Evolutionary conservation across 177 flowering plant species (phyloP).

Genomic region (Vitis hybrid): DNA sequence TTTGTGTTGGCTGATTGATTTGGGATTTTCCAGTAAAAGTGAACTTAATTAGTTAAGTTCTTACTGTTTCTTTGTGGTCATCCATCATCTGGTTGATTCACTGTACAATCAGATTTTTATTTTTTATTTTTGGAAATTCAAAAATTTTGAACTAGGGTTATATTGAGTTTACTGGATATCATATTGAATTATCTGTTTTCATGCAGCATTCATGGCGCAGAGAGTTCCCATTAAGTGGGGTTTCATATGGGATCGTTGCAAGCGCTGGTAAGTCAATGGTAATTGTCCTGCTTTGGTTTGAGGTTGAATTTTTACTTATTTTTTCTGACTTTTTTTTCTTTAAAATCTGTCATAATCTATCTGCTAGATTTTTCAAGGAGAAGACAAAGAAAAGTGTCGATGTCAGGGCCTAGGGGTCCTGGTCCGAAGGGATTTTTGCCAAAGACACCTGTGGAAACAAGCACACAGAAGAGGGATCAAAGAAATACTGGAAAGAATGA

Average conservation of each 20-base stretch:
- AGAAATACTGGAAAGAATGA: slow-evolving; percentile 38
- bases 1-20: no score
- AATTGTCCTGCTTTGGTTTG: not conserved
- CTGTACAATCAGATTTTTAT: no score
- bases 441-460: slow-evolving; percentile 47
- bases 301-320: not conserved
- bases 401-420: slow-evolving; percentile 49
- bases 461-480: slow-evolving; percentile 51
- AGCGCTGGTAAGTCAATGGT: slow-evolving; percentile 50
- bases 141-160: not conserved
- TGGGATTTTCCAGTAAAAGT: no score
- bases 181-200: not conserved
- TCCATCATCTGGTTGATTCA: no score
- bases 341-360: not conserved
- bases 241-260: slow-evolving; percentile 37
- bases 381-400: slow-evolving; percentile 48
- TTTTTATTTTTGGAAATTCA: no score
- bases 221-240: slow-evolving; percentile 24
- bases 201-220: slow-evolving; percentile 23
- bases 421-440: slow-evolving; percentile 56
- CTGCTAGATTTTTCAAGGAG: slow-evolving; percentile 67
- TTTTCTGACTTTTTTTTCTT: not conserved
- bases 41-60: no score
- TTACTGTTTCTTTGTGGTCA: no score
- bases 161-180: not conserved